A percentile compares a stretch with the other conserved stretches of the same genome.
These are phyloP conservation scores for Hygrocybe punicea DNA, from an alignment of 768 basidiomycete genomes.

Conservation along the genomic window DNA sequence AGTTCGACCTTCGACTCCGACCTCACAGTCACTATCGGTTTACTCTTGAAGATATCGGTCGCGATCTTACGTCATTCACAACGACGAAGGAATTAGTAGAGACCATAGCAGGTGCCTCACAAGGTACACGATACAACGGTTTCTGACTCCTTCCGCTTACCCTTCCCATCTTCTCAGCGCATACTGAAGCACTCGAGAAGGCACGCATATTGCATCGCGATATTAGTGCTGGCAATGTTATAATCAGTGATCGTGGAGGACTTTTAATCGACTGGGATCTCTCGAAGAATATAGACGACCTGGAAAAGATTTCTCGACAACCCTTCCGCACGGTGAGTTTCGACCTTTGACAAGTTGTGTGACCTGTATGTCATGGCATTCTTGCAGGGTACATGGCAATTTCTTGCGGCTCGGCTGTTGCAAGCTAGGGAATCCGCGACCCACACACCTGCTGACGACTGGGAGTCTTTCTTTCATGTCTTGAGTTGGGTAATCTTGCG, in stretches of 20 bases:
- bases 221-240: conserved; percentile 9
- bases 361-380: background rate
- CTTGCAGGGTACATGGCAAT: conserved; percentile 17
- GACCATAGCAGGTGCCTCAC: background rate
- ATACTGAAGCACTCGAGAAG: conserved; percentile 4
- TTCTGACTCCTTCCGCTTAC: background rate
- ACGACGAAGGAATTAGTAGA: conserved; percentile 1
- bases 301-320: background rate
- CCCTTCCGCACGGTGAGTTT: conserved; percentile 6
- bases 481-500: conserved; percentile 11
- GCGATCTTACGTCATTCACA: background rate
- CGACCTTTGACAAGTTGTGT: background rate
- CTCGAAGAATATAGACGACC: background rate
- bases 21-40: conserved; percentile 4
- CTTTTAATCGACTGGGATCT: conserved; percentile 11
- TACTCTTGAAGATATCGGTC: background rate
- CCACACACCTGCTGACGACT: conserved; percentile 14
- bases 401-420: conserved; percentile 13
- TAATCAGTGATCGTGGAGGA: conserved; percentile 3
- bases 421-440: background rate
- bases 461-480: conserved; percentile 16
- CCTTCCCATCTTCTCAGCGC: background rate
- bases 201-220: conserved; percentile 8
- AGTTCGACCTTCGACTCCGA: too few species aligned
- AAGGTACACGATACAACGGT: conserved; percentile 2